A percentile compares a stretch with the other conserved stretches of the same genome.
Conservation (phyloP, 2,329 filamentous ascomycete species). For the Amphichorda felina region DNA sequence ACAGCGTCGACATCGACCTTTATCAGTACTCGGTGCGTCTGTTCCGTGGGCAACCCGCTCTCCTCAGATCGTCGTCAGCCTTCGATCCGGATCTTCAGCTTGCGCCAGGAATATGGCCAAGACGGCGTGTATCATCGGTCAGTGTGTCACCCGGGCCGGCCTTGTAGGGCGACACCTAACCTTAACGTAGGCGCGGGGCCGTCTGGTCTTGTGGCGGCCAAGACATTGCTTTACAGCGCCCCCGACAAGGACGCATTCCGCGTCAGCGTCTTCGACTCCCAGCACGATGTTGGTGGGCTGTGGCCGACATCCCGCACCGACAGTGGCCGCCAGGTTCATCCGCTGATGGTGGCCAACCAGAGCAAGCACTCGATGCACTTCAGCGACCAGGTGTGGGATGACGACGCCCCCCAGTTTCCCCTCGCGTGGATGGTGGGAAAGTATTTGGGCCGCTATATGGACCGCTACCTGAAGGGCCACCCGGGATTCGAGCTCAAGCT, state of each 20-base stretch:
- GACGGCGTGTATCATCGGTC: neutral
- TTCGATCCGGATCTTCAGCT: no score
- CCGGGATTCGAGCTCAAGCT: conserved; percentile 32
- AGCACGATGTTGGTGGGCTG: conserved; percentile 59
- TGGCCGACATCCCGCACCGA: conserved; percentile 51
- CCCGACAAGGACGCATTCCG: conserved; percentile 39
- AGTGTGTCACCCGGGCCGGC: neutral
- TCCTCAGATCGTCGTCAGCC: no score
- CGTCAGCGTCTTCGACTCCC: conserved; percentile 60
- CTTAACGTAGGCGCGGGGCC: conserved; percentile 49
- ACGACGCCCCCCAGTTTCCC: conserved; percentile 52
- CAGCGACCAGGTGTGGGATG: conserved; percentile 61
- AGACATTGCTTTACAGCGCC: conserved; percentile 55
- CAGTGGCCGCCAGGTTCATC: conserved; percentile 41
- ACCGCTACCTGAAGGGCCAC: conserved; percentile 38
- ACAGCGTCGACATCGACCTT: no score
- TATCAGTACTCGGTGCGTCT: no score
- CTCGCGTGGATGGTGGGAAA: conserved; percentile 64
- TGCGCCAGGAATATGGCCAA: no score
- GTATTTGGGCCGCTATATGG: conserved; percentile 56
- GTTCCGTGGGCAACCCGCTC: no score
- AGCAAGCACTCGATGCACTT: conserved; percentile 66
- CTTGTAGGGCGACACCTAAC: neutral
- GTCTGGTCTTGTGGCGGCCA: conserved; percentile 57
- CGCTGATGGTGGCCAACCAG: conserved; percentile 62